phyloP scores from a whole-genome alignment of 139 green algal species.

The Pseudopediastrum boryanum region DNA sequence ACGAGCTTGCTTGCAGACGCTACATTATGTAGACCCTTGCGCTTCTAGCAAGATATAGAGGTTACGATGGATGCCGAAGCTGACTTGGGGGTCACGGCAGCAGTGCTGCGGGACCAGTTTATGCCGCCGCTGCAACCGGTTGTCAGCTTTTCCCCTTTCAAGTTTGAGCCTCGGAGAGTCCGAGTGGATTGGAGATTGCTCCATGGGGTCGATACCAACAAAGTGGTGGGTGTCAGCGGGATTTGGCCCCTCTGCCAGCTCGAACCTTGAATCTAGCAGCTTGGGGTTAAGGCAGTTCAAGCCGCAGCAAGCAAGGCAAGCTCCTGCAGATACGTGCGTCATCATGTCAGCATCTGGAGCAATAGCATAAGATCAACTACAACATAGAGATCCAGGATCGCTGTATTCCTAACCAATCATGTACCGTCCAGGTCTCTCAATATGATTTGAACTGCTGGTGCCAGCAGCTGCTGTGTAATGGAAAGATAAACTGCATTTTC shows the following conservation, averaged over 20 bases:
- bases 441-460: no score
- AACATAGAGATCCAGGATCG: background rate
- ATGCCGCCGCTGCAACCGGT: background rate
- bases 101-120: no score
- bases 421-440: no score
- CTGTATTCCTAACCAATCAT: background rate
- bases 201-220: slow-evolving; percentile 62
- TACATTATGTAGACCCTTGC: no score
- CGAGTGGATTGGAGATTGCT: slow-evolving; percentile 75
- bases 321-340: background rate
- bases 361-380: background rate
- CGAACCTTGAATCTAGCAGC: background rate
- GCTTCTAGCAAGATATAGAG: no score
- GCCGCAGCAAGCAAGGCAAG: background rate
- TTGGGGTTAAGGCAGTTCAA: background rate
- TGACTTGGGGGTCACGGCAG: no score
- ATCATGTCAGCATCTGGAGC: background rate
- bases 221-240: slow-evolving; percentile 58
- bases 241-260: no score
- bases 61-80: no score
- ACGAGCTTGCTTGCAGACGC: no score
- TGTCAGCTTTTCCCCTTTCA: slow-evolving; percentile 53
- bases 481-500: no score
- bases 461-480: no score
- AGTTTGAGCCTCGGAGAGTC: slow-evolving; percentile 50